phyloP scores from a whole-genome alignment of 116 monocot genomes.

The Thalassia testudinum region DNA sequence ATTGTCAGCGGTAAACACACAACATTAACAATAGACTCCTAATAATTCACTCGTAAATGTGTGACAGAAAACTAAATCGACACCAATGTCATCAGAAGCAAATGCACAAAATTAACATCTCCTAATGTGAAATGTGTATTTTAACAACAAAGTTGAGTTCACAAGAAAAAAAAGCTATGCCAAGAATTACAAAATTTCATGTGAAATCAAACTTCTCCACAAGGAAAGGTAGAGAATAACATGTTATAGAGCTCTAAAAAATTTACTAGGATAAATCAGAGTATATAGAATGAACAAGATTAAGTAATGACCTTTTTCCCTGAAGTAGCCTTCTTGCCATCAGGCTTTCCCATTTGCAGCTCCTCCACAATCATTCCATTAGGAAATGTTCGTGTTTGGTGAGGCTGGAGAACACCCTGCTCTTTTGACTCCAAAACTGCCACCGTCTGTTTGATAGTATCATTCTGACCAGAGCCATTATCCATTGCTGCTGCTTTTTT shows the following conservation, averaged over 20 bases:
- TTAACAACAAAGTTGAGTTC: neutral
- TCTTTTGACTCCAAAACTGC: neutral
- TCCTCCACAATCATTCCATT: slow-evolving; percentile 81
- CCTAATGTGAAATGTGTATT: neutral
- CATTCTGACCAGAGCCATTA: too few species aligned
- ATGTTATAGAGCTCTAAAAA: neutral
- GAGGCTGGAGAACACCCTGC: slow-evolving; percentile 8
- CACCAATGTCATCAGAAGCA: neutral
- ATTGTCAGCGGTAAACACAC: neutral
- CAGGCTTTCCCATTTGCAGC: slow-evolving; percentile 72
- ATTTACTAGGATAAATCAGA: neutral
- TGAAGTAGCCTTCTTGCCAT: slow-evolving; percentile 69
- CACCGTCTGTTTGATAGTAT: too few species aligned
- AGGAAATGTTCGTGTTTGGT: slow-evolving; percentile 29
- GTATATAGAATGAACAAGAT: too few species aligned
- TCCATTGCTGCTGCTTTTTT: too few species aligned
- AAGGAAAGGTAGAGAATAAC: neutral
- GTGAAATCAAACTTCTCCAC: neutral
- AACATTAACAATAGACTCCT: neutral
- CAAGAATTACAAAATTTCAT: neutral
- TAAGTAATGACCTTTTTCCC: slow-evolving; percentile 48
- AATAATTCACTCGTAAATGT: neutral
- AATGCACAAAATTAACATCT: neutral
- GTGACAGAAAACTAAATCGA: neutral
- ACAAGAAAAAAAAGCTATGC: neutral